Conservation (phyloP, 371 early-diverging fungal species). For the Mortierella sp. region DNA sequence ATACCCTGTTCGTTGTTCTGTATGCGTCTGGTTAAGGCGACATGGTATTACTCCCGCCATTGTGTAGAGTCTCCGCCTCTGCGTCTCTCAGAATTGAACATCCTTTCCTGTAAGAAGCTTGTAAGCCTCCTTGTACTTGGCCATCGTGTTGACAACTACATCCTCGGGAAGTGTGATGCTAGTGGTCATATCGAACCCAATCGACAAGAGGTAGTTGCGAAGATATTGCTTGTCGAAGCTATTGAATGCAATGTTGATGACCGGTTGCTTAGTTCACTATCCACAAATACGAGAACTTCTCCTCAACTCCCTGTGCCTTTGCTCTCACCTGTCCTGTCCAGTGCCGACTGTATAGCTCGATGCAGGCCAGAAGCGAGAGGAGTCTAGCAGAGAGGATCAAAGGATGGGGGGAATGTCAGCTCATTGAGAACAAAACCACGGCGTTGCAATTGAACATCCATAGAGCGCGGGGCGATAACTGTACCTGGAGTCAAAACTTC, state of each 20-base stretch:
- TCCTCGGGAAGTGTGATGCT: constrained; percentile 86
- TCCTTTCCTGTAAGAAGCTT: constrained; percentile 83
- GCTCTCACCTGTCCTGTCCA: constrained; percentile 80
- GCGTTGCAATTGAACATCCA: not conserved
- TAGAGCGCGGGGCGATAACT: not conserved
- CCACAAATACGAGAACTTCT: not conserved
- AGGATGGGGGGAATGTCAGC: too few relatives aligned
- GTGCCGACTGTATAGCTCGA: constrained; percentile 81
- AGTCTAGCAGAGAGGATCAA: constrained; percentile 69
- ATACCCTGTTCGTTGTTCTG: too few relatives aligned
- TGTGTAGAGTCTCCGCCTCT: too few relatives aligned
- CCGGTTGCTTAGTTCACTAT: too few relatives aligned
- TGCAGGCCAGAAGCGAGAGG: constrained; percentile 97
- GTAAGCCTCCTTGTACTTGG: constrained; percentile 92
- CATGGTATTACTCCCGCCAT: too few relatives aligned
- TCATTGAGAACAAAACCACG: not conserved
- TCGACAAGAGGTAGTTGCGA: constrained; percentile 91
- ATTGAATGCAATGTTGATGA: not conserved
- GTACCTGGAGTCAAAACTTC: constrained; percentile 96
- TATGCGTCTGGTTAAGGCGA: too few relatives aligned
- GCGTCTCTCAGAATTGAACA: constrained; percentile 63
- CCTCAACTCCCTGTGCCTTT: too few relatives aligned
- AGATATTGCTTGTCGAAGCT: constrained; percentile 97
- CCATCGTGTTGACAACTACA: constrained; percentile 85
- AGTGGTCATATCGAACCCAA: constrained; percentile 88